Percentiles rank a stretch among this genome's conserved stretches.
Evolutionary conservation across 2,329 filamentous ascomycete genomes (phyloP).

Genomic region (Chrysoporthe puriensis): DNA sequence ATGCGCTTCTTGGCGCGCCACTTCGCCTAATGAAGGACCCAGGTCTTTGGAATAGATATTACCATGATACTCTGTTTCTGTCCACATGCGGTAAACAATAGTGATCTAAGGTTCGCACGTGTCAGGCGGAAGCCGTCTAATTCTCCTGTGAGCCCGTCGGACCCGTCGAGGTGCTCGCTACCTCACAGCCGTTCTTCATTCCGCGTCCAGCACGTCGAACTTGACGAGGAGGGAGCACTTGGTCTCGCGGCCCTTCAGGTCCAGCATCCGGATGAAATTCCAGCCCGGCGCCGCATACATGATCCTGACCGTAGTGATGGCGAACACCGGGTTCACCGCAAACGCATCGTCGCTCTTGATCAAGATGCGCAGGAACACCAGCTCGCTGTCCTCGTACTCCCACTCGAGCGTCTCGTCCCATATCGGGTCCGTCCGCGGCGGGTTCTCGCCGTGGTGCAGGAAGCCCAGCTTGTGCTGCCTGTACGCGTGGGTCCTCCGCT

Average conservation of each 20-base stretch:
- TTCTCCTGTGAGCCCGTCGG: too few relatives aligned
- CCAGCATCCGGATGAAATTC: slow-evolving; percentile 67
- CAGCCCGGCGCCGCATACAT: slow-evolving; percentile 60
- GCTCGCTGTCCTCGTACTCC: slow-evolving; percentile 69
- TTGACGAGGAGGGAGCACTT: slow-evolving; percentile 63
- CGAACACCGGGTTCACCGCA: slow-evolving; percentile 63
- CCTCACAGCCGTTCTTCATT: not conserved
- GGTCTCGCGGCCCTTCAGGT: slow-evolving; percentile 67
- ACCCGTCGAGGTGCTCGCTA: too few relatives aligned
- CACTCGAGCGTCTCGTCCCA: slow-evolving; percentile 70
- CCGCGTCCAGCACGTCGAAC: slow-evolving; percentile 57
- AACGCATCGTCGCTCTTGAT: slow-evolving; percentile 71
- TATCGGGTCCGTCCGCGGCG: slow-evolving; percentile 61
- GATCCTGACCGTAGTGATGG: slow-evolving; percentile 63
- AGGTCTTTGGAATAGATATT: not conserved
- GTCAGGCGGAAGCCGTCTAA: too few relatives aligned
- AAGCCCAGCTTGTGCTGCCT: slow-evolving; percentile 58
- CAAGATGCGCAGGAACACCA: slow-evolving; percentile 66
- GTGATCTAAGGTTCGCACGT: too few relatives aligned
- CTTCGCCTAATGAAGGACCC: not conserved
- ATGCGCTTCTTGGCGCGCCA: not conserved
- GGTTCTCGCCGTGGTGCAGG: slow-evolving; percentile 61
- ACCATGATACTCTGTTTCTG: not conserved
- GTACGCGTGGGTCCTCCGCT: slow-evolving; percentile 65
- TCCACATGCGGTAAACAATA: not conserved